These are phyloP conservation scores for Cytospora piceicola DNA, from an alignment of 2,329 filamentous ascomycete species.

Conservation along the genomic window DNA sequence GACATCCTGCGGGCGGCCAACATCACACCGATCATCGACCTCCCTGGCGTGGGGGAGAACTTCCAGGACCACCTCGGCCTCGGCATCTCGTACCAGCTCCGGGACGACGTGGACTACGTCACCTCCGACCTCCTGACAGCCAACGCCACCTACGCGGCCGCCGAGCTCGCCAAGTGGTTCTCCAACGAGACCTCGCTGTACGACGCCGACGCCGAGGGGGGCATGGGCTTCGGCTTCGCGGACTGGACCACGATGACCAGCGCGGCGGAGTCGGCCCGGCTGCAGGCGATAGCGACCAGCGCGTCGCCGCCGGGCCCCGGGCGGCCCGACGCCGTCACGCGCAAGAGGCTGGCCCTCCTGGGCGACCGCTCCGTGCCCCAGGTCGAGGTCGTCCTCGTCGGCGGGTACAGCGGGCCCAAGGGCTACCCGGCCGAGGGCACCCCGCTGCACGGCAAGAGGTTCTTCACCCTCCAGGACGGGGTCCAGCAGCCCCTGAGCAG, in stretches of 20 bases:
- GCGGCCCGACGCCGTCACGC: slow-evolving; percentile 2
- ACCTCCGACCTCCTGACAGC: slow-evolving; percentile 30
- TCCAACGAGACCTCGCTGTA: slow-evolving; percentile 29
- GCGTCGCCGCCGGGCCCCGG: slow-evolving; percentile 1
- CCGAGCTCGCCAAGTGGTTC: slow-evolving; percentile 29
- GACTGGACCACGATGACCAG: not conserved
- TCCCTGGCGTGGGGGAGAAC: slow-evolving; percentile 52
- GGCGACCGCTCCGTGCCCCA: slow-evolving; percentile 1
- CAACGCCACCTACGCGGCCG: slow-evolving; percentile 28
- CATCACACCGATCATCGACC: slow-evolving; percentile 45
- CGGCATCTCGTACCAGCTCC: slow-evolving; percentile 35
- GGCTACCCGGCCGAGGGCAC: slow-evolving; percentile 10
- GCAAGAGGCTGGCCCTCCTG: slow-evolving; percentile 13
- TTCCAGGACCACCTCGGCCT: slow-evolving; percentile 50
- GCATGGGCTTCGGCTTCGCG: slow-evolving; percentile 10
- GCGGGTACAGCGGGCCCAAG: slow-evolving; percentile 6
- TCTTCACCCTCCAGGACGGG: slow-evolving; percentile 8
- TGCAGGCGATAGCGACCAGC: slow-evolving; percentile 7
- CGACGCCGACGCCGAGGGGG: slow-evolving; percentile 19
- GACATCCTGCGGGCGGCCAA: slow-evolving; percentile 37
- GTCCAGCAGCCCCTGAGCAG: slow-evolving; percentile 19
- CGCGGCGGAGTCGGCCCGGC: not conserved
- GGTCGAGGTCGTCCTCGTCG: slow-evolving; percentile 13
- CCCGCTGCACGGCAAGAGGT: slow-evolving; percentile 5
- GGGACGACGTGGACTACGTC: slow-evolving; percentile 22